phyloP scores from a whole-genome alignment of 225 moss, liverwort and hornwort species.

The Bryoerythrophyllum caledonicum region DNA sequence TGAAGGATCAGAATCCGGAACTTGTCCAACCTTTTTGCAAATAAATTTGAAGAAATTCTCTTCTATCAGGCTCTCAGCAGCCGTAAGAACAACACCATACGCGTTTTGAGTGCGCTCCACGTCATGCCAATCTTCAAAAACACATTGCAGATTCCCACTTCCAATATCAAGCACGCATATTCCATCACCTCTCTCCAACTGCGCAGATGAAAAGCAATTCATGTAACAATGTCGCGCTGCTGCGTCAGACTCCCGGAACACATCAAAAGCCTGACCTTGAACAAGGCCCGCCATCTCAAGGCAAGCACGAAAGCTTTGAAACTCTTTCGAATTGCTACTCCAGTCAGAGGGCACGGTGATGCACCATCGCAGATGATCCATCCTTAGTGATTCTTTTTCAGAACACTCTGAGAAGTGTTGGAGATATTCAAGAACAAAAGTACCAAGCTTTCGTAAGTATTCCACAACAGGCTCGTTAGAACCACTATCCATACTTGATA shows the following conservation, averaged over 20 bases:
- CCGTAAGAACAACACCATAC: neutral
- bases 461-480: neutral
- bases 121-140: conserved; percentile 10
- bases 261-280: neutral
- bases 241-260: conserved; percentile 20
- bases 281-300: conserved; percentile 7
- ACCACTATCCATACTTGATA: neutral
- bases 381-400: neutral
- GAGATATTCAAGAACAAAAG: conserved; percentile 15
- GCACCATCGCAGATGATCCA: conserved; percentile 19
- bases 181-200: neutral
- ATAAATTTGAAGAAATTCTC: no score
- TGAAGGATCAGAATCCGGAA: no score
- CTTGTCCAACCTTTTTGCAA: no score
- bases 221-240: conserved; percentile 7
- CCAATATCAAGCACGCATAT: conserved; percentile 25
- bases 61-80: no score
- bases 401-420: conserved; percentile 1
- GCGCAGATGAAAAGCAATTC: neutral
- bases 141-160: conserved; percentile 11
- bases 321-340: neutral
- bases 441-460: conserved; percentile 7
- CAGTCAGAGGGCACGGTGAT: conserved; percentile 8
- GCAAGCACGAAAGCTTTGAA: neutral
- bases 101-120: neutral